Conservation (phyloP, 139 green algal species). For the Desmodesmus armatus region DNA sequence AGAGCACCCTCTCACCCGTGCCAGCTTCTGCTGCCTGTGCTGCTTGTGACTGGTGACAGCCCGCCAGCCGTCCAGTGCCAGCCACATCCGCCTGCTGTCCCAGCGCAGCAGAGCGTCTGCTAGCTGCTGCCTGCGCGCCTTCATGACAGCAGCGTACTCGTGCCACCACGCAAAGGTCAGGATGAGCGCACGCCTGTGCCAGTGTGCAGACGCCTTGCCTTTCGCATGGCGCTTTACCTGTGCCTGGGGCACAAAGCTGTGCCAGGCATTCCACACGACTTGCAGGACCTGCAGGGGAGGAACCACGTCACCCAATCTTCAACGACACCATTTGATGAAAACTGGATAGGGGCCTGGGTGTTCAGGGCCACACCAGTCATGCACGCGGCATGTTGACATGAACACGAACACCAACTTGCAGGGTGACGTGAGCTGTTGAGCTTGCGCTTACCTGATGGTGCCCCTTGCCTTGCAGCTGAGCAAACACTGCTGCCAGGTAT, state of each 20-base stretch:
- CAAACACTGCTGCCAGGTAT: background rate
- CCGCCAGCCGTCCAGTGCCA: background rate
- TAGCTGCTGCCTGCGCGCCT: background rate
- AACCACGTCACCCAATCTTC: no score
- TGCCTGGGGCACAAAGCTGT: background rate
- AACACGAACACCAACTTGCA: background rate
- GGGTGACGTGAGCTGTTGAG: background rate
- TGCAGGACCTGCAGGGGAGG: constrained; percentile 12
- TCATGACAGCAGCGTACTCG: background rate
- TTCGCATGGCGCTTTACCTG: background rate
- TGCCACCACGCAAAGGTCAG: constrained; percentile 10
- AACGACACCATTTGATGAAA: no score
- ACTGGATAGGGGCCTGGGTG: no score
- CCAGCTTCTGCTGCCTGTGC: background rate
- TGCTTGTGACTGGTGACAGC: background rate
- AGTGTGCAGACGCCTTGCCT: background rate
- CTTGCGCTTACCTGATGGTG: constrained; percentile 9
- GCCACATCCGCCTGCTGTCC: background rate
- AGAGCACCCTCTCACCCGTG: no score
- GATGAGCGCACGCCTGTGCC: background rate
- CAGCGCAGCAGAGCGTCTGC: constrained; percentile 8
- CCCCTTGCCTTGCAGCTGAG: background rate
- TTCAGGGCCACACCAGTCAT: no score
- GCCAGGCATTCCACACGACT: constrained; percentile 27
- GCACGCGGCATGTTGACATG: no score